Evolutionary conservation across 2,329 filamentous ascomycete genomes (phyloP), one percentile per base, ranked within the genome.

Genomic region (Hymenoscyphus salicellus): DNA sequence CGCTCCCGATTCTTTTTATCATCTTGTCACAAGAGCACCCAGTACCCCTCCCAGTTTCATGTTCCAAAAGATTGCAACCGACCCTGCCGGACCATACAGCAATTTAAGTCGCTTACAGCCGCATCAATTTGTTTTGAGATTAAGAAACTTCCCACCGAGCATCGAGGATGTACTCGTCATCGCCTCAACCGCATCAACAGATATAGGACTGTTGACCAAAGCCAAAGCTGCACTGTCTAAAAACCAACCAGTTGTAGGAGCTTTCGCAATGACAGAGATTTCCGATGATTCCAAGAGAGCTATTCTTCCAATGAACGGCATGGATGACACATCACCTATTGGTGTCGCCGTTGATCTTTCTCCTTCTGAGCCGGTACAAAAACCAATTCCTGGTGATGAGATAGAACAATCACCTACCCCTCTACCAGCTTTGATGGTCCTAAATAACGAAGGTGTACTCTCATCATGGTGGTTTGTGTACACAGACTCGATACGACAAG

Each of bases 381-480:
- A 89, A 69, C 93, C 93, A 1, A 90, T 96, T 64, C 86, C 86
- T 23, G 84, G 86, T 0, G 89, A 95, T 68, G 89, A 96, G 73
- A 86, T 90, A 36, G 85, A 93, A 72, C 20, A 52, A 23, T 96
- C 93, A 4, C 84, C 89, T 0, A 88, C 86, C 0, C 94, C 95
- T 14, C 78, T 98, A 8, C 95, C 95, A 5, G 92, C 89, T 11
- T 82, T 97, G 52, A 89, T 95, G 83, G 84, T 92, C 33, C 81
- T 99, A 17, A 98, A 96, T 66, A 89, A 97, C 69, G 92, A 97
- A 73, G 95, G 95, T 68, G 79, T 96, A 10, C 81, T 99, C 17
- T 87, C 86, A 56, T 84, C 88, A 14, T 99, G 94, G 93, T 97
- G 94, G 92, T 79, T 98, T 55, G 85, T 98, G 23, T 97, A 97